Percentiles rank a stretch among this genome's conserved stretches.
phyloP scores from a whole-genome alignment of 345 rosid genomes.

The Mangifera indica region DNA sequence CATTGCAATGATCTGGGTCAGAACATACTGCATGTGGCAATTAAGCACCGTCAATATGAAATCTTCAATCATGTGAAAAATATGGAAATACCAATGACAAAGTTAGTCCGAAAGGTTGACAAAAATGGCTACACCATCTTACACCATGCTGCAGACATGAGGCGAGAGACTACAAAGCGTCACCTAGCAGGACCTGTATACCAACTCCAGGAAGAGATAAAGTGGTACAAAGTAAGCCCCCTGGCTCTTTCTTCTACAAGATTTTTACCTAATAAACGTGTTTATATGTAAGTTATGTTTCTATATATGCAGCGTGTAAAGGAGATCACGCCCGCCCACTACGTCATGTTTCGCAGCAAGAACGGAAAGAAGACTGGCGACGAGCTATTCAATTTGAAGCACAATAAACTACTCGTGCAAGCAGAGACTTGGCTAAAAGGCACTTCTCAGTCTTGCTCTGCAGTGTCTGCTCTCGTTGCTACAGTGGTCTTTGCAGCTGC shows the following conservation, averaged over 20 bases:
- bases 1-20: too few species aligned
- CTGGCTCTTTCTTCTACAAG: not conserved
- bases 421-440: constrained; percentile 29
- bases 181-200: too few species aligned
- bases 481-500: not conserved
- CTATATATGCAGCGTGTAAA: not conserved
- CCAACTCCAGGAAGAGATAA: too few species aligned
- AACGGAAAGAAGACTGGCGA: not conserved
- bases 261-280: not conserved
- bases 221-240: not conserved
- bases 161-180: too few species aligned
- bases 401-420: not conserved
- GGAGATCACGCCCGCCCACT: not conserved
- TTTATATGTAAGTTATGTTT: too few species aligned
- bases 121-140: not conserved
- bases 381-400: not conserved
- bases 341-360: not conserved
- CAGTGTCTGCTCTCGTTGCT: constrained; percentile 2
- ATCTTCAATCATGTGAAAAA: too few species aligned
- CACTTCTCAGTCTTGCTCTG: too few species aligned
- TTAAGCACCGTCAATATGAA: too few species aligned
- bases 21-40: too few species aligned
- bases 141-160: not conserved
- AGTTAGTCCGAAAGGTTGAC: not conserved
- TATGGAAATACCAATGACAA: not conserved